Base-by-base conservation (phyloP, 805 yeast species). In the Suhomyces sp. region DNA sequence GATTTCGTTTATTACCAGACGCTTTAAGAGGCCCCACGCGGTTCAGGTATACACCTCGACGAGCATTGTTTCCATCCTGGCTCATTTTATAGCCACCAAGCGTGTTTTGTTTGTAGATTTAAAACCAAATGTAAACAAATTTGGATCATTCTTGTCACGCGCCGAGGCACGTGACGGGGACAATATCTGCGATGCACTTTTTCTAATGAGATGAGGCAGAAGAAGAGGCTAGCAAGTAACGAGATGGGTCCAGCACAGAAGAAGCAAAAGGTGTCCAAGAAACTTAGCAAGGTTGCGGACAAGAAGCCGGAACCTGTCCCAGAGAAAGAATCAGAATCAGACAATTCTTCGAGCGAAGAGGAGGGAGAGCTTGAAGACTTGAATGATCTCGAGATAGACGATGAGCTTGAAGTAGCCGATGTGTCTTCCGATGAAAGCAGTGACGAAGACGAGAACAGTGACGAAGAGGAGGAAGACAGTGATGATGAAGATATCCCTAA, bases 401-500 rank as follows among this genome's bases (percentile, higher is more conserved):
- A 53, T 31, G 61, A 57, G 31, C 54, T 50, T 4, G 61, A 63
- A 29, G 50, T 41, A 21, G 52, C 43, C 1, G 54, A 31, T 20
- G 52, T 33, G 6, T 46, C 48, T 12, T 29, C 40, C n/a, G 41
- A 19, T 4, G 46, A 31, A 41, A 25, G 31, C 19, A 22, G 17
- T n/a, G 46, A 22, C 19, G 46, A 40, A 21, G 57, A 43, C 2
- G 55, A 56, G 24, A 45, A 46, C 2, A 49, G 27, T 10, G 54
- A 53, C 6, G 50, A 44, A 22, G 45, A 41, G n/a, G 57, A 53
- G 20, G 57, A 53, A 9, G 37, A 27, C 13, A 31, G 35, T 6
- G 35, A 31, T 2, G 60, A 59, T 9, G 59, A 65, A 41, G 46
- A 53, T 15, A 69, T 72, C 51, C 78, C 83, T 46, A 74, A 76